These are phyloP conservation scores for Huntiella savannae DNA, from an alignment of 2,329 filamentous ascomycete species.

Conservation along the genomic window DNA sequence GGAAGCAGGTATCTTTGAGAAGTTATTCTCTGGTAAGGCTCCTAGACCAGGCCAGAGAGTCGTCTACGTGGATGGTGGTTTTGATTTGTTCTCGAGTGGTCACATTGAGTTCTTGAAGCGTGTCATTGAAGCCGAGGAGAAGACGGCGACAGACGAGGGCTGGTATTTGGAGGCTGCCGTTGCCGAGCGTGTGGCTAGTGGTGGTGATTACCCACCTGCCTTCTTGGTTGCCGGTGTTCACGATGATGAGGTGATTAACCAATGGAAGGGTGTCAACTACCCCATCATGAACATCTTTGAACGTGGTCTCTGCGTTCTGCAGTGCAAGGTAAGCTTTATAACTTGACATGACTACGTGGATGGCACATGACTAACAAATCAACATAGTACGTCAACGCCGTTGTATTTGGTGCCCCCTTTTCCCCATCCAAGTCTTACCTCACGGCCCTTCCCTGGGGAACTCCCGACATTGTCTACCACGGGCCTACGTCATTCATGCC, in stretches of 20 bases:
- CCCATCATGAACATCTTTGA: slow-evolving; percentile 99
- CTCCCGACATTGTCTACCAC: slow-evolving; percentile 73
- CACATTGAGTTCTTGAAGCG: slow-evolving; percentile 85
- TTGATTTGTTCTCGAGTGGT: slow-evolving; percentile 88
- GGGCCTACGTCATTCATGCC: slow-evolving; percentile 88
- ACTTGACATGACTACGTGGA: background rate
- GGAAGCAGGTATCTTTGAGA: slow-evolving; percentile 45
- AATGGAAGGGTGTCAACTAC: slow-evolving; percentile 94
- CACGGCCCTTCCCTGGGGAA: slow-evolving; percentile 50
- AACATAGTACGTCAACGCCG: slow-evolving; percentile 60
- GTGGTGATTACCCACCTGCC: slow-evolving; percentile 58
- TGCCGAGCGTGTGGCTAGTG: slow-evolving; percentile 43
- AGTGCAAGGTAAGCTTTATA: slow-evolving; percentile 54
- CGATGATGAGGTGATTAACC: slow-evolving; percentile 85
- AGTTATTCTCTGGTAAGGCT: slow-evolving; percentile 50
- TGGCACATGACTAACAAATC: background rate
- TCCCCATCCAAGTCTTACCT: slow-evolving; percentile 67
- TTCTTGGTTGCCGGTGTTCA: slow-evolving; percentile 90
- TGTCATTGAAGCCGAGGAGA: slow-evolving; percentile 56
- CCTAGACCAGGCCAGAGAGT: slow-evolving; percentile 63
- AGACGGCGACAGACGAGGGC: slow-evolving; percentile 43
- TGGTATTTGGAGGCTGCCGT: slow-evolving; percentile 55
- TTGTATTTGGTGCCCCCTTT: slow-evolving; percentile 82
- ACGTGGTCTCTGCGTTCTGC: slow-evolving; percentile 81
- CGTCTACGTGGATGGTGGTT: slow-evolving; percentile 91